Conservation (phyloP, 768 basidiomycete genomes). For the Suillus occidentalis region DNA sequence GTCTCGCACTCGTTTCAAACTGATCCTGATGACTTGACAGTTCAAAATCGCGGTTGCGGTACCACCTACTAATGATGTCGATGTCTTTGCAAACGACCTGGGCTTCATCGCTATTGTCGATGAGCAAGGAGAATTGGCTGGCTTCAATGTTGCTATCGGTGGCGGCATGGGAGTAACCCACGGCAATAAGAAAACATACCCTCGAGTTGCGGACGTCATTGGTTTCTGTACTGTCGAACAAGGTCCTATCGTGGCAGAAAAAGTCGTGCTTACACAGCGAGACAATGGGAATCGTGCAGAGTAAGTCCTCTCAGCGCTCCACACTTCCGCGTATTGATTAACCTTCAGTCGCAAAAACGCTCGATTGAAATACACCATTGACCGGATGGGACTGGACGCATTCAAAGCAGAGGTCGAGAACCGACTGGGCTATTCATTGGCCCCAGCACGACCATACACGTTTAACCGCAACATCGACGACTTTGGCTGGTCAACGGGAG, state of each 20-base stretch:
- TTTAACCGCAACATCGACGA: slow-evolving; percentile 93
- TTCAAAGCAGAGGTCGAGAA: slow-evolving; percentile 93
- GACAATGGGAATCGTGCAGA: slow-evolving; percentile 95
- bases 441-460: slow-evolving; percentile 69
- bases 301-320: slow-evolving; percentile 46
- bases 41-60: slow-evolving; percentile 98
- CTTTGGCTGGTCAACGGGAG: slow-evolving; percentile 89
- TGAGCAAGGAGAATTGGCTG: slow-evolving; percentile 70
- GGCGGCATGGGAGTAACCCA: slow-evolving; percentile 99
- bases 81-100: slow-evolving; percentile 93
- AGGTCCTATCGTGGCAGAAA: slow-evolving; percentile 84
- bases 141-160: slow-evolving; percentile 93
- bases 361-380: slow-evolving; percentile 95
- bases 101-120: slow-evolving; percentile 95
- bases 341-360: slow-evolving; percentile 70
- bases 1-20: background rate
- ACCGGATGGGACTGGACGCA: slow-evolving; percentile 85
- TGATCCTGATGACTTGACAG: slow-evolving; percentile 38
- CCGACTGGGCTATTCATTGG: slow-evolving; percentile 76
- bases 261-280: slow-evolving; percentile 89
- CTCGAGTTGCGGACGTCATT: slow-evolving; percentile 80
- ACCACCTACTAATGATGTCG: slow-evolving; percentile 95
- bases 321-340: slow-evolving; percentile 2
- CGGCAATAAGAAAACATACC: slow-evolving; percentile 98
- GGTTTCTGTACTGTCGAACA: slow-evolving; percentile 93